Conservation (phyloP, 2,329 filamentous ascomycete species). For the Didymella lethalis region DNA sequence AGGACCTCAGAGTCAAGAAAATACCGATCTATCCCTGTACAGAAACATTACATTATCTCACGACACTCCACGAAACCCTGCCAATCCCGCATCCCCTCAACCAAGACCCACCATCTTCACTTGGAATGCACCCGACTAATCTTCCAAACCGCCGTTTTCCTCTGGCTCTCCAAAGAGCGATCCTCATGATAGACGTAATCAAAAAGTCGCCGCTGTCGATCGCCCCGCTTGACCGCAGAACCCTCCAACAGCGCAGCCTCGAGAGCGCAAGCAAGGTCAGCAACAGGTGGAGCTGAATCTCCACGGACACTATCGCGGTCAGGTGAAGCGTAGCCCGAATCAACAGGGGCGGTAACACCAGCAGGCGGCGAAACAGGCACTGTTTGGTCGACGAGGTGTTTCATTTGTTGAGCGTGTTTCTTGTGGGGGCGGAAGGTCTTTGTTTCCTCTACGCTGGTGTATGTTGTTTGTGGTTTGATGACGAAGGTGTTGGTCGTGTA, state of each 20-base stretch:
- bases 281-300: neutral
- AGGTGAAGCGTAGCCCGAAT: neutral
- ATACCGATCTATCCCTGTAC: no score
- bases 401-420: neutral
- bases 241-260: neutral
- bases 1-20: neutral
- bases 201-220: neutral
- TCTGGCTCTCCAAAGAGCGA: neutral
- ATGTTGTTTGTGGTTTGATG: neutral
- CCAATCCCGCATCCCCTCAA: no score
- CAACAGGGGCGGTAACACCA: neutral
- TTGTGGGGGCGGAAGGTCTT: neutral
- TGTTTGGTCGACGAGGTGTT: neutral
- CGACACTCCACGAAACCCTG: no score
- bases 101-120: neutral
- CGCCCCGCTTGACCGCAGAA: neutral
- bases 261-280: neutral
- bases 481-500: conserved; percentile 3
- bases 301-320: neutral
- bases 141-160: neutral
- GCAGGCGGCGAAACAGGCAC: neutral
- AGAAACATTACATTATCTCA: no score
- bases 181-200: neutral
- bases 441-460: neutral
- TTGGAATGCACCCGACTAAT: neutral